These are phyloP conservation scores for Flaveria sonorensis DNA, from an alignment of 129 eudicot genomes.

Conservation along the genomic window DNA sequence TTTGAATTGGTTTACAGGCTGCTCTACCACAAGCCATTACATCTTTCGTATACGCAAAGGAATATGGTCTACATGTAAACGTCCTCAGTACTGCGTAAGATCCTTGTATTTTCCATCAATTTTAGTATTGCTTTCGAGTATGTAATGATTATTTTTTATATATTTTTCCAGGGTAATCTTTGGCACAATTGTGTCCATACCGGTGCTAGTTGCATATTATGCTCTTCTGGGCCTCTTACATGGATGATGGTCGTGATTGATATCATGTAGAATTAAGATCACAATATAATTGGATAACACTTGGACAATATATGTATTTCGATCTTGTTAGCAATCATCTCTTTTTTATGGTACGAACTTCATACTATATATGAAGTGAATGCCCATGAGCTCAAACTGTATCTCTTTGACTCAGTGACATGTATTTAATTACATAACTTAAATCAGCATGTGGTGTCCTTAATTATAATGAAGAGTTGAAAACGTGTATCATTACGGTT, in stretches of 20 bases:
- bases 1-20: constrained; percentile 45
- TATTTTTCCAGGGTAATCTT: constrained; percentile 53
- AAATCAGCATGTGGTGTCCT: no score
- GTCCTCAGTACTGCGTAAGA: constrained; percentile 85
- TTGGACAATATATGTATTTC: background rate
- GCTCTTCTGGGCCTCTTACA: constrained; percentile 32
- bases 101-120: background rate
- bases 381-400: no score
- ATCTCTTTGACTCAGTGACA: no score
- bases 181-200: constrained; percentile 51
- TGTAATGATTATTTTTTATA: background rate
- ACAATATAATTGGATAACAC: no score
- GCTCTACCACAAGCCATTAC: constrained; percentile 74
- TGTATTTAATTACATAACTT: no score
- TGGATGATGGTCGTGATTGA: background rate
- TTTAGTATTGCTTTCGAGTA: no score
- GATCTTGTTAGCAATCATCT: background rate
- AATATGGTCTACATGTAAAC: constrained; percentile 66
- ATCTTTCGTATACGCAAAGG: constrained; percentile 68
- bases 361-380: background rate
- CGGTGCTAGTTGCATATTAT: constrained; percentile 46
- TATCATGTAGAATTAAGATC: no score
- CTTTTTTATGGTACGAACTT: background rate
- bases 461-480: no score
- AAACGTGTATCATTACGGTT: no score